These are phyloP conservation scores for Saksenaea vasiformis DNA, from an alignment of 371 early-diverging fungal species.

Conservation along the genomic window DNA sequence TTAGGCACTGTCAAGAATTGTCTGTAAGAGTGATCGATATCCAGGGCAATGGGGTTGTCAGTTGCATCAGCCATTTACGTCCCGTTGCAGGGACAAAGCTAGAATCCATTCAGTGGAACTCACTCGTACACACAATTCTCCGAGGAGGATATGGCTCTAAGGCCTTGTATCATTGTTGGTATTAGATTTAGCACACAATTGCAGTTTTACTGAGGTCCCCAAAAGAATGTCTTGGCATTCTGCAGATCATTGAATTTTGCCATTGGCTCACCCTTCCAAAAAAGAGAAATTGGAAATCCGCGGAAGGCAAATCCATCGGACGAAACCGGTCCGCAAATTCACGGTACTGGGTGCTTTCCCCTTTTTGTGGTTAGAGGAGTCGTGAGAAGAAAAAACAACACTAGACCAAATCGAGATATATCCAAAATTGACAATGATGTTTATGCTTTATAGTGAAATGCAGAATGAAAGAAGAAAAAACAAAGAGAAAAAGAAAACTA, in stretches of 20 bases:
- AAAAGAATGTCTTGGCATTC: conserved; percentile 2
- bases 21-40: too few relatives aligned
- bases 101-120: too few relatives aligned
- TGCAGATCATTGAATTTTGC: background rate
- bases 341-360: background rate
- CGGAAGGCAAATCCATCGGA: background rate
- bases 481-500: background rate
- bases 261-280: background rate
- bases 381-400: background rate
- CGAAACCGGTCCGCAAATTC: conserved; percentile 4
- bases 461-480: background rate
- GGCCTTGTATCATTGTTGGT: too few relatives aligned
- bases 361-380: conserved; percentile 3
- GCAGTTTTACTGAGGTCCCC: too few relatives aligned
- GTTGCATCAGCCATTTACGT: too few relatives aligned
- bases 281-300: background rate
- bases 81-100: too few relatives aligned
- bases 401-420: conserved; percentile 1
- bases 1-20: too few relatives aligned
- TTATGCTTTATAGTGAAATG: conserved; percentile 3
- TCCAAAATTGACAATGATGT: background rate
- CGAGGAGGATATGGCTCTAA: too few relatives aligned
- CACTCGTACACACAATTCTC: too few relatives aligned
- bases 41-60: too few relatives aligned
- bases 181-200: too few relatives aligned